Percentiles rank a stretch among this genome's conserved stretches.
Conservation (phyloP, 2,329 filamentous ascomycete genomes). For the Trichoderma sp. region DNA sequence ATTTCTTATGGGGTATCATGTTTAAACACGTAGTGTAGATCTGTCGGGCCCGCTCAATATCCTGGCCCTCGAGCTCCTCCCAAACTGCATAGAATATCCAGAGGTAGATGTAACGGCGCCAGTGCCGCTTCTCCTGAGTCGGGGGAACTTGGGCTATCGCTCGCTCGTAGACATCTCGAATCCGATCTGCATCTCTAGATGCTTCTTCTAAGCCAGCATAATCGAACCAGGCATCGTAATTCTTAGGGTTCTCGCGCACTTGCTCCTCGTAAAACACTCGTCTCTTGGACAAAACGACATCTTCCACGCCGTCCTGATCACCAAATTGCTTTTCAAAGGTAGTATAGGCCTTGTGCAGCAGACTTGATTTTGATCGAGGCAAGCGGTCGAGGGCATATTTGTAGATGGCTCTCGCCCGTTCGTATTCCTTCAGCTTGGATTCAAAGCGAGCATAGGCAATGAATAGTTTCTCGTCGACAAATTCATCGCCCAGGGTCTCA, state of each 20-base stretch:
- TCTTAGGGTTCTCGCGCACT: constrained; percentile 90
- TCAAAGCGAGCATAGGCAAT: constrained; percentile 96
- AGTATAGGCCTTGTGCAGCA: constrained; percentile 90
- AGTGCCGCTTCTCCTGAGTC: constrained; percentile 94
- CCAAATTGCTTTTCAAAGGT: constrained; percentile 99
- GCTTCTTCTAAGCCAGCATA: constrained; percentile 89
- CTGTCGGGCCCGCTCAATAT: constrained; percentile 77
- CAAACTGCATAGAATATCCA: constrained; percentile 98
- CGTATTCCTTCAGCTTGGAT: constrained; percentile 91
- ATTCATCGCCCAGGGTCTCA: constrained; percentile 88
- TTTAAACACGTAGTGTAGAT: constrained; percentile 89
- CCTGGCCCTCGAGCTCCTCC: constrained; percentile 86
- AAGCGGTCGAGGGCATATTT: constrained; percentile 94
- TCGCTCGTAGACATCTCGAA: constrained; percentile 91
- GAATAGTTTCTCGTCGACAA: constrained; percentile 94
- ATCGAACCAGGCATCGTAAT: constrained; percentile 98
- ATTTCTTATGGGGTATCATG: constrained; percentile 91
- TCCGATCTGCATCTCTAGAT: constrained; percentile 77
- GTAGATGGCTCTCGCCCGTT: constrained; percentile 91
- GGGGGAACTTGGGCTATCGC: constrained; percentile 95
- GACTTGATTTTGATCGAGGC: constrained; percentile 81
- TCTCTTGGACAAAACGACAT: constrained; percentile 93
- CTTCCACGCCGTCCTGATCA: constrained; percentile 88
- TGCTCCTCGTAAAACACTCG: constrained; percentile 93
- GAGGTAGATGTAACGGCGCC: constrained; percentile 95